Conservation (phyloP, 192 early-diverging fungal species). For the Linnemannia zychae region DNA sequence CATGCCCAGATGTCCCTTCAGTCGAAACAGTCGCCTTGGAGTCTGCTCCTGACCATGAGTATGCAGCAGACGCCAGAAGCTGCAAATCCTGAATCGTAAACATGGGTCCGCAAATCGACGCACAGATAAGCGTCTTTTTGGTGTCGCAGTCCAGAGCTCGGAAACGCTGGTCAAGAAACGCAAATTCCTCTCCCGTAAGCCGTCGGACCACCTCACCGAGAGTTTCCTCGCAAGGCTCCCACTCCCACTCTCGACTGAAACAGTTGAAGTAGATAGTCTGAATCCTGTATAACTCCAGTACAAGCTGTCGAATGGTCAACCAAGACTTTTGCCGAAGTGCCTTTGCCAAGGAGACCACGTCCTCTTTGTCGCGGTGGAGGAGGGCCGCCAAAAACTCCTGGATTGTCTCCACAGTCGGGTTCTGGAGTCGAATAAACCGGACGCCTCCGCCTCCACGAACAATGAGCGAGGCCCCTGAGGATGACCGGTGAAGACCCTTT, state of each 20-base stretch:
- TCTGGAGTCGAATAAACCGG: constrained; percentile 38
- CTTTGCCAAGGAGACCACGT: constrained; percentile 29
- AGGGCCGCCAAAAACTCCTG: constrained; percentile 31
- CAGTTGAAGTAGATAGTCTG: constrained; percentile 40
- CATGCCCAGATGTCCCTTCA: not conserved
- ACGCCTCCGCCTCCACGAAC: constrained; percentile 53
- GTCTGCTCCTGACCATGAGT: constrained; percentile 5
- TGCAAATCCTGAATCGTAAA: constrained; percentile 46
- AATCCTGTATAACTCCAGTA: constrained; percentile 36
- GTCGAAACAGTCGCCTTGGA: not conserved
- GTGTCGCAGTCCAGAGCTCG: constrained; percentile 30
- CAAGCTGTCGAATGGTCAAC: constrained; percentile 50
- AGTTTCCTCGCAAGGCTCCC: constrained; percentile 18
- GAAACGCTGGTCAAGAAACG: constrained; percentile 32
- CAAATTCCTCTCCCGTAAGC: constrained; percentile 51
- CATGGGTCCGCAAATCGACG: constrained; percentile 38
- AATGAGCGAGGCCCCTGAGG: constrained; percentile 19
- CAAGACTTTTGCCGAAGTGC: constrained; percentile 38
- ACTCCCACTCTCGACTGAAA: constrained; percentile 21
- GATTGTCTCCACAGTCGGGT: constrained; percentile 33
- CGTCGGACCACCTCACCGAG: constrained; percentile 26
- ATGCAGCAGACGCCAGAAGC: constrained; percentile 11
- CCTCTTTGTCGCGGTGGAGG: constrained; percentile 25
- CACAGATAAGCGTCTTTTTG: constrained; percentile 42
- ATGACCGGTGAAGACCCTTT: not conserved